Base-by-base conservation (phyloP, 768 basidiomycete genomes). In the Mycena galericulata region DNA sequence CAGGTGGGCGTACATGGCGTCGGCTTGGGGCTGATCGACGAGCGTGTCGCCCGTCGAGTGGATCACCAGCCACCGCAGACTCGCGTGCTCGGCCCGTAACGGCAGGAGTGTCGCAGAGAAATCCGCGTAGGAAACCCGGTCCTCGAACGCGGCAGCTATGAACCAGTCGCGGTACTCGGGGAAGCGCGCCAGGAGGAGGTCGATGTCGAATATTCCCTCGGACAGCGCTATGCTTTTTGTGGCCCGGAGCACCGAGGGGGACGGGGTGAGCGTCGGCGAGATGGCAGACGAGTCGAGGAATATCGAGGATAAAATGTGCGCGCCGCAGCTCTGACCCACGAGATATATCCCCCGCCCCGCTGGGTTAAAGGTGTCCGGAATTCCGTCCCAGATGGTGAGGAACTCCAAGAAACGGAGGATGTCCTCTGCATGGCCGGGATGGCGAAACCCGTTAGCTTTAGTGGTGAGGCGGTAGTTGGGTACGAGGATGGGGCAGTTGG, bases 391-490 rank as follows among this genome's bases (percentile, higher is more conserved):
- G 3, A 75, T 68, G 55, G 78, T 69, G 65, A 95, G 73, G 74
- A 89, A 92, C 60, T 82, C 76, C 60, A 96, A 85, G 74, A 90
- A 36, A 36, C 34, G 34, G 95, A 85, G 85, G 59, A 88, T 69
- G 75, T 96, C 94, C 70, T 85, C 77, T 20, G 91, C 86, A 74
- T 96, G 94, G 22, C 82, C 82, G 7, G 94, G 94, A 75, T 96
- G 94, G 38, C 77, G 82, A 46, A 92, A 82, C 17, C 78, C 70
- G 64, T 76, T 73, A 41, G 81, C 73, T 12, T 59, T 68, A 17
- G 86, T 83, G 0, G 93, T 92, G 60, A 95, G 86, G 45, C 91
- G 88, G 75, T 95, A 96, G 76, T 96, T 94, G 46, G 91, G 89
- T 14, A 94, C 86, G 3, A 87, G 89, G 46, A 95, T 90, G 1